Percentiles rank a stretch among this genome's conserved stretches.
phyloP scores from a whole-genome alignment of 108 stramenopile species.

The Nitzschia putrida region DNA sequence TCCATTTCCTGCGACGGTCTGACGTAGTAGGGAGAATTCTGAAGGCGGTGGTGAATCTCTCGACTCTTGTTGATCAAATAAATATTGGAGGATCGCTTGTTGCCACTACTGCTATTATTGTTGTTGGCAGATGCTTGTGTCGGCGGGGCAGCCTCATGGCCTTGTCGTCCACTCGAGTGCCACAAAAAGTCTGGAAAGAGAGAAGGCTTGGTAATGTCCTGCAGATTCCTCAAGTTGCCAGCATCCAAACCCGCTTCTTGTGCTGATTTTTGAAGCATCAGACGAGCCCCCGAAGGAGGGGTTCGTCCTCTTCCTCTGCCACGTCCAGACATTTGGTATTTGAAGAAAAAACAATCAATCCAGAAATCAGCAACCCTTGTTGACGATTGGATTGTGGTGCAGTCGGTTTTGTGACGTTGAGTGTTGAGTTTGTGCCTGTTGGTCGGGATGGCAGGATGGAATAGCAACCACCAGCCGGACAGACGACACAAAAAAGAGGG shows the following conservation, averaged over 20 bases:
- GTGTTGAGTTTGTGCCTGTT: too few species aligned
- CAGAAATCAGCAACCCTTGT: too few species aligned
- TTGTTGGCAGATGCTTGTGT: background rate
- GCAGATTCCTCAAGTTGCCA: slow-evolving; percentile 47
- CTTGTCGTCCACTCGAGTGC: slow-evolving; percentile 52
- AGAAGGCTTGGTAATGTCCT: slow-evolving; percentile 42
- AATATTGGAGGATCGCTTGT: slow-evolving; percentile 42
- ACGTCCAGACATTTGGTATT: slow-evolving; percentile 48
- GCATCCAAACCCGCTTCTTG: slow-evolving; percentile 73
- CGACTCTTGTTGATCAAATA: slow-evolving; percentile 67
- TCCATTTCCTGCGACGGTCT: slow-evolving; percentile 59
- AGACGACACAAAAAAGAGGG: too few species aligned
- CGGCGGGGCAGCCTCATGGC: slow-evolving; percentile 16
- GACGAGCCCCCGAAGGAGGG: slow-evolving; percentile 54
- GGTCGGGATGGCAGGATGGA: too few species aligned
- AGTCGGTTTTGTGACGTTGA: too few species aligned
- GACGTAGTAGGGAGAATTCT: slow-evolving; percentile 59
- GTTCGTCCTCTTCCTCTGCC: slow-evolving; percentile 58
- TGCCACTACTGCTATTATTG: background rate
- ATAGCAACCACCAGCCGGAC: too few species aligned
- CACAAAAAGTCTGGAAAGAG: slow-evolving; percentile 61
- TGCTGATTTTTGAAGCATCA: slow-evolving; percentile 64
- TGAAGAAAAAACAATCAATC: background rate
- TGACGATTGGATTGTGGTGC: too few species aligned
- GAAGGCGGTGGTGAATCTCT: slow-evolving; percentile 65